Conservation (phyloP, 2,329 filamentous ascomycete genomes). For the Anthostomella pinea region DNA sequence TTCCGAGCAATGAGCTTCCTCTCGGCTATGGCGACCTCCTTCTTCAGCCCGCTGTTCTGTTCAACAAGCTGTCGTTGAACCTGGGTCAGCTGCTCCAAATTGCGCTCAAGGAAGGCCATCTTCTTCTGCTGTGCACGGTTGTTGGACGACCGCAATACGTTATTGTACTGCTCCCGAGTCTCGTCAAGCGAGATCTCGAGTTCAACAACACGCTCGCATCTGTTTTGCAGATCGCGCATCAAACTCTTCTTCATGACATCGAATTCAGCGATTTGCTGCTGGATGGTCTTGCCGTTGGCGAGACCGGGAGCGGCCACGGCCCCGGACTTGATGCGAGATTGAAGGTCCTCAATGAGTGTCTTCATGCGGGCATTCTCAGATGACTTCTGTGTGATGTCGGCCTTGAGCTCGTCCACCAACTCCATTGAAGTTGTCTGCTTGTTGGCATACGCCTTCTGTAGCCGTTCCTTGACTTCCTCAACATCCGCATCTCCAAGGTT, state of each 20-base stretch:
- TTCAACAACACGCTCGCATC: constrained; percentile 96
- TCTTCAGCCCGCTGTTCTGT: constrained; percentile 95
- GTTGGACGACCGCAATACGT: constrained; percentile 92
- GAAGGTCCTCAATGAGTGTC: constrained; percentile 75
- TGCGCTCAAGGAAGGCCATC: constrained; percentile 98
- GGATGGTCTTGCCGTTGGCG: constrained; percentile 83
- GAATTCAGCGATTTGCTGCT: constrained; percentile 97
- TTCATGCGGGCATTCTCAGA: constrained; percentile 82
- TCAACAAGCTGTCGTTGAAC: constrained; percentile 97
- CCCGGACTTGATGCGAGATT: constrained; percentile 67
- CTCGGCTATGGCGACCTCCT: constrained; percentile 98
- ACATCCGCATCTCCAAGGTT: constrained; percentile 77
- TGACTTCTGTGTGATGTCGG: constrained; percentile 71
- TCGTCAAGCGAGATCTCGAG: constrained; percentile 97
- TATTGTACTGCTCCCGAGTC: constrained; percentile 98
- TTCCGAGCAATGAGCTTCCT: constrained; percentile 94
- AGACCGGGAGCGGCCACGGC: constrained; percentile 54
- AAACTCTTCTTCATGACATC: constrained; percentile 99
- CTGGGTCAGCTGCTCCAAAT: constrained; percentile 94
- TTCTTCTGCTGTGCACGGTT: constrained; percentile 99
- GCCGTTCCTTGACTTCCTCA: constrained; percentile 76
- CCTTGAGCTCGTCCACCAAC: constrained; percentile 73
- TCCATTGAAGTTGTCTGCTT: constrained; percentile 72
- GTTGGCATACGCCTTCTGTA: constrained; percentile 74
- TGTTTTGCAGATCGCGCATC: constrained; percentile 97